phyloP scores from a whole-genome alignment of 306 rosid species.

The Abrus pulchellus region DNA sequence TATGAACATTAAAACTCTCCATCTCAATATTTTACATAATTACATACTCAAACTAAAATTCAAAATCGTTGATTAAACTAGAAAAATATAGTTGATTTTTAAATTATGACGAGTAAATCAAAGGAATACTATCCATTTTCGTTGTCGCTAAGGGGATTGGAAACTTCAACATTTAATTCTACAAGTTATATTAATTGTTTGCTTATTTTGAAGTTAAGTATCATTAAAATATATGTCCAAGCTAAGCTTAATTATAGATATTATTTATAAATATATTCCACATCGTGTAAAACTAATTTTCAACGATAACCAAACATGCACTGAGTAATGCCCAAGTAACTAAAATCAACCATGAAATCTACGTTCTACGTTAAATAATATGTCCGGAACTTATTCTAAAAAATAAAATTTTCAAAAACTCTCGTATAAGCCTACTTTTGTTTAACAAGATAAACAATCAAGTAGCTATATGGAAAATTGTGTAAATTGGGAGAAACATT shows the following conservation, averaged over 20 bases:
- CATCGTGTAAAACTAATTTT: too few species aligned
- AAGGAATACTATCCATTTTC: background rate
- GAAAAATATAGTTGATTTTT: too few species aligned
- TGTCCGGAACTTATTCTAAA: background rate
- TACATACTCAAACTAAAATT: too few species aligned
- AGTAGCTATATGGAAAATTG: background rate
- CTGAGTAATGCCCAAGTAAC: background rate
- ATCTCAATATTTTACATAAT: too few species aligned
- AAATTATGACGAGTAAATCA: background rate
- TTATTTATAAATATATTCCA: too few species aligned
- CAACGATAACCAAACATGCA: too few species aligned
- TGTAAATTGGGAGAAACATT: background rate
- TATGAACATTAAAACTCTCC: too few species aligned
- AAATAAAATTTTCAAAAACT: background rate
- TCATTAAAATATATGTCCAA: too few species aligned
- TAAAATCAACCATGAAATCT: background rate
- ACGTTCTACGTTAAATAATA: background rate
- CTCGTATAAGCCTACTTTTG: background rate
- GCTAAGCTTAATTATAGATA: too few species aligned
- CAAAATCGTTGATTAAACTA: too few species aligned
- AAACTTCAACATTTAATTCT: background rate
- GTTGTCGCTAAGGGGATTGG: background rate
- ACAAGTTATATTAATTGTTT: background rate
- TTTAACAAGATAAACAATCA: background rate
- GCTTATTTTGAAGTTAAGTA: too few species aligned